phyloP scores from a whole-genome alignment of 225 moss, liverwort and hornwort species.

The Polytrichum commune region DNA sequence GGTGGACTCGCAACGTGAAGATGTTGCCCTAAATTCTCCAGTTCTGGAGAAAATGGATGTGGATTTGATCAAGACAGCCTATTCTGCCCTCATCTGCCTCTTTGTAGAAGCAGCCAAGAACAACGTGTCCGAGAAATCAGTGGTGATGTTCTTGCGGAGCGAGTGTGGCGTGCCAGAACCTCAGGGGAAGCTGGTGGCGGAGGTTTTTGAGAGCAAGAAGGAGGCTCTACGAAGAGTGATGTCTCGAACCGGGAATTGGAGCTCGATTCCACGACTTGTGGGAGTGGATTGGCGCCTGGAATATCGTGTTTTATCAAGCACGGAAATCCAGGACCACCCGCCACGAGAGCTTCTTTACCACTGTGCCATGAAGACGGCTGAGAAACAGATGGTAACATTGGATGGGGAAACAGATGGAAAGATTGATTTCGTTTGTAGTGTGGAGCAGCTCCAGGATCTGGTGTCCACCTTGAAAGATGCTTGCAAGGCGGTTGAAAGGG shows the following conservation, averaged over 20 bases:
- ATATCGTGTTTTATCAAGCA: conserved; percentile 48
- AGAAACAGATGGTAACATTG: conserved; percentile 20
- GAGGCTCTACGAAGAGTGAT: conserved; percentile 53
- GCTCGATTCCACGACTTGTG: conserved; percentile 39
- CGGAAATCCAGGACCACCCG: conserved; percentile 27
- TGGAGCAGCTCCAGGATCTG: conserved; percentile 83
- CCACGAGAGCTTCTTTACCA: conserved; percentile 71
- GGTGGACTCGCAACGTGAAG: conserved; percentile 52
- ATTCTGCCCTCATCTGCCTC: conserved; percentile 67
- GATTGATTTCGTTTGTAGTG: conserved; percentile 55
- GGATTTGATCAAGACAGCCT: conserved; percentile 64
- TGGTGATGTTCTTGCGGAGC: conserved; percentile 43
- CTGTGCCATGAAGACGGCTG: conserved; percentile 50
- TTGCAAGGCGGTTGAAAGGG: conserved; percentile 77
- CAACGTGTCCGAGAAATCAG: conserved; percentile 44
- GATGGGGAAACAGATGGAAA: conserved; percentile 30
- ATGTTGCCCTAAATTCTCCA: conserved; percentile 55
- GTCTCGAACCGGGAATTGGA: conserved; percentile 42
- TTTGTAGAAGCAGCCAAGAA: conserved; percentile 70
- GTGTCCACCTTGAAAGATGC: conserved; percentile 71
- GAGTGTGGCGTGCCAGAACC: conserved; percentile 50
- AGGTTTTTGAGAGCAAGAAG: conserved; percentile 47
- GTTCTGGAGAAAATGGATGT: conserved; percentile 67
- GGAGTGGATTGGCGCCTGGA: conserved; percentile 78
- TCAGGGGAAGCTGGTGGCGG: conserved; percentile 45